phyloP scores from a whole-genome alignment of 2,329 filamentous ascomycete genomes.

The Aureobasidium pullulans region DNA sequence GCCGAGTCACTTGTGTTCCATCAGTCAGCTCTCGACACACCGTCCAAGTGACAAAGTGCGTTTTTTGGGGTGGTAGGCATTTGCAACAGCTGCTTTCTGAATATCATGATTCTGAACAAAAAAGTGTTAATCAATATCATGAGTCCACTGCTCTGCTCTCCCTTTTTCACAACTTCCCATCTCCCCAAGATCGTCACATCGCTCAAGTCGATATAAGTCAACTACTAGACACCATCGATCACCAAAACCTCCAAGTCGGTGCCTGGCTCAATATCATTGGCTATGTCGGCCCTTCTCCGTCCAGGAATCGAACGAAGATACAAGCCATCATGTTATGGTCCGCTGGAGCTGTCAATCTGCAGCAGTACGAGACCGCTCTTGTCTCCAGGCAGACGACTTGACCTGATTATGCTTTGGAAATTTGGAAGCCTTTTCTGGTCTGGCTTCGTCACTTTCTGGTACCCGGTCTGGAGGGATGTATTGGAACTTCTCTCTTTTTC shows the following conservation, averaged over 20 bases:
- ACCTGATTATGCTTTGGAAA: neutral
- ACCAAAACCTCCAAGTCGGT: slow-evolving; percentile 61
- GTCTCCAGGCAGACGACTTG: neutral
- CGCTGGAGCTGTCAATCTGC: slow-evolving; percentile 63
- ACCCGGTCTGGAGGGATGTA: too few relatives aligned
- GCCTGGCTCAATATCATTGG: slow-evolving; percentile 86
- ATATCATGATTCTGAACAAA: slow-evolving; percentile 6
- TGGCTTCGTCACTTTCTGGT: too few relatives aligned
- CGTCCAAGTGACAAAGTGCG: slow-evolving; percentile 69
- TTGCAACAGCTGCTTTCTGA: neutral
- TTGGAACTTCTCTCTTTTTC: too few relatives aligned
- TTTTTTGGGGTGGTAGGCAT: slow-evolving; percentile 79
- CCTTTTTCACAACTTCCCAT: slow-evolving; percentile 61
- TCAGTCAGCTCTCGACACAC: slow-evolving; percentile 40
- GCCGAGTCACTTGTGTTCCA: slow-evolving; percentile 46
- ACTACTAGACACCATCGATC: slow-evolving; percentile 57
- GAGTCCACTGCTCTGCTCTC: slow-evolving; percentile 53
- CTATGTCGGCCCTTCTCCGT: slow-evolving; percentile 40
- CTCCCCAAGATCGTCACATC: slow-evolving; percentile 18
- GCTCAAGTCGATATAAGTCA: slow-evolving; percentile 53
- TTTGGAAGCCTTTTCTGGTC: too few relatives aligned
- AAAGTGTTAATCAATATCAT: slow-evolving; percentile 54
- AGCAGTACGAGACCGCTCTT: slow-evolving; percentile 60
- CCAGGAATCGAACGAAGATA: slow-evolving; percentile 38
- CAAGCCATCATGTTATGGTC: slow-evolving; percentile 75